Percentiles rank a stretch among this genome's conserved stretches.
Evolutionary conservation across 805 yeast genomes (phyloP).

Genomic region (Kluyveromyces aestuarii): DNA sequence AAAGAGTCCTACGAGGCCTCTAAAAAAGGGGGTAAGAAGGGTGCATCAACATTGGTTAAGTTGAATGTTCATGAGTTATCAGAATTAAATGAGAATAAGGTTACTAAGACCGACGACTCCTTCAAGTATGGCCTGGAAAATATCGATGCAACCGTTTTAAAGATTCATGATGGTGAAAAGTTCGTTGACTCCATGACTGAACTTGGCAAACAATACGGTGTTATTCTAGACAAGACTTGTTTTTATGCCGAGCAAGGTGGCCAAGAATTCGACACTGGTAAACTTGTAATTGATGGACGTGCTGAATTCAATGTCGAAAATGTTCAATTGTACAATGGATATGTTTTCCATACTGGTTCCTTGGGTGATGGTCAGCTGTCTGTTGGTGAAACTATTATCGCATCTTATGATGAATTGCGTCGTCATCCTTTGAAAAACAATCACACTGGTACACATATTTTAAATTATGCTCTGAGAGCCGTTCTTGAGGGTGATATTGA

Average conservation of each 20-base stretch:
- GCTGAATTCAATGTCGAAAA: slow-evolving; percentile 85
- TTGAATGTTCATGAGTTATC: slow-evolving; percentile 88
- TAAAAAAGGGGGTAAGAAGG: slow-evolving; percentile 68
- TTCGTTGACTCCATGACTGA: slow-evolving; percentile 46
- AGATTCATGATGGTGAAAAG: slow-evolving; percentile 55
- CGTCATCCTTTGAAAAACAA: slow-evolving; percentile 95
- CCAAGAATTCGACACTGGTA: slow-evolving; percentile 94
- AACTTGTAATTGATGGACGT: slow-evolving; percentile 76
- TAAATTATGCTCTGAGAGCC: slow-evolving; percentile 80
- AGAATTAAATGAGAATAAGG: slow-evolving; percentile 45
- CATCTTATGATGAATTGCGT: slow-evolving; percentile 84
- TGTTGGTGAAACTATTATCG: slow-evolving; percentile 65
- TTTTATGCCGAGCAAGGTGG: slow-evolving; percentile 99
- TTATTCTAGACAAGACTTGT: slow-evolving; percentile 81
- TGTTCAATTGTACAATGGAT: slow-evolving; percentile 90
- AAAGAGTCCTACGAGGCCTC: slow-evolving; percentile 90
- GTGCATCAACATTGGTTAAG: slow-evolving; percentile 54
- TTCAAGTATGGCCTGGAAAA: slow-evolving; percentile 68
- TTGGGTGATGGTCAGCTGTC: slow-evolving; percentile 66
- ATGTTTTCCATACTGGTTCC: slow-evolving; percentile 88
- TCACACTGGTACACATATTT: slow-evolving; percentile 96
- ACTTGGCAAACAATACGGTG: slow-evolving; percentile 55
- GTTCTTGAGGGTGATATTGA: slow-evolving; percentile 83
- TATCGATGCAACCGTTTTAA: slow-evolving; percentile 58
- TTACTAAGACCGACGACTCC: slow-evolving; percentile 78